These are phyloP conservation scores for Aureobasidium namibiae DNA, from an alignment of 2,329 filamentous ascomycete genomes.

Conservation along the genomic window DNA sequence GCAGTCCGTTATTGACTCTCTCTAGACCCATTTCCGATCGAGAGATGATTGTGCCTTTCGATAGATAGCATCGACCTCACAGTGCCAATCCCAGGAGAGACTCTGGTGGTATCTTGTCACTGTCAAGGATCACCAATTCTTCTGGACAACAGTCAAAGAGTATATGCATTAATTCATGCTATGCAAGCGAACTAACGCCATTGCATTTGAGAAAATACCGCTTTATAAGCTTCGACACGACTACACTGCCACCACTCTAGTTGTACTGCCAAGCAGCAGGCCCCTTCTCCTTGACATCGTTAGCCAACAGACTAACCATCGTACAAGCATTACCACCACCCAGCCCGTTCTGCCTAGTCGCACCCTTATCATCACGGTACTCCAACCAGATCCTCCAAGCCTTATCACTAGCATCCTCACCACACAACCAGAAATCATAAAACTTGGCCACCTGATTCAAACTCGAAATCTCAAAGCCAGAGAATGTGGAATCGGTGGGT, in stretches of 20 bases:
- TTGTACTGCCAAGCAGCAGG: conserved; percentile 22
- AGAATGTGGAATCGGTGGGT: conserved; percentile 20
- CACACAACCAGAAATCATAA: conserved; percentile 18
- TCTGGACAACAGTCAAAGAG: too few species aligned
- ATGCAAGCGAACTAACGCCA: not conserved
- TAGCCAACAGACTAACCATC: conserved; percentile 17
- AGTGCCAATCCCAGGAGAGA: too few species aligned
- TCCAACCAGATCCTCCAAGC: conserved; percentile 11
- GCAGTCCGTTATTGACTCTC: too few species aligned
- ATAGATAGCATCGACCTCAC: too few species aligned
- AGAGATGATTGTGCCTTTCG: too few species aligned
- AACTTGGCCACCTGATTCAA: conserved; percentile 1
- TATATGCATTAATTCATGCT: too few species aligned
- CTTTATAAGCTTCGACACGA: not conserved
- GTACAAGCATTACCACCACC: conserved; percentile 17
- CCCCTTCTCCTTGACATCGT: conserved; percentile 12
- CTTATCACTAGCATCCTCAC: conserved; percentile 17
- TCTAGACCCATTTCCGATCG: too few species aligned
- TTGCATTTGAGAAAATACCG: too few species aligned
- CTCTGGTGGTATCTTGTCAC: too few species aligned
- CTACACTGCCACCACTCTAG: conserved; percentile 1
- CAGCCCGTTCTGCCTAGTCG: conserved; percentile 16
- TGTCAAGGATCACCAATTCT: too few species aligned
- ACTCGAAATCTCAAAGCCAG: conserved; percentile 20
- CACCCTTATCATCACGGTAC: conserved; percentile 16